Evolutionary conservation across 2,329 filamentous ascomycete species (phyloP), one percentile per base, ranked within the genome.

Genomic region (Ophiostoma populinum): DNA sequence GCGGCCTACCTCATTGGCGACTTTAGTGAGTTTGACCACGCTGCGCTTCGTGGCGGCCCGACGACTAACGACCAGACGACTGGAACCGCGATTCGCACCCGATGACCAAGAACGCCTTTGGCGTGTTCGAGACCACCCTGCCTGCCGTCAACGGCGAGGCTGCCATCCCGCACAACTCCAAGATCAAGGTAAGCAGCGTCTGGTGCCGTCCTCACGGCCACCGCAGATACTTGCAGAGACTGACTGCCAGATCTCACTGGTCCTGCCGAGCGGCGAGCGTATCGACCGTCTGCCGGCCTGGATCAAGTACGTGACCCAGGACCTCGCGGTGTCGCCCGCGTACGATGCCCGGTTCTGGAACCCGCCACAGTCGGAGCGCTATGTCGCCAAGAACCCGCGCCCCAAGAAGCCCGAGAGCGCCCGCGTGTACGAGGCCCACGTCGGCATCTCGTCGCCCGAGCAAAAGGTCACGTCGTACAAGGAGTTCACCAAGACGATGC

Each of bases 271-370:
- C 24, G 81, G 85, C 40, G 78, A 90, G 51, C 70, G 77, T 46
- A 73, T 87, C 46, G 87, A 95, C 58, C 75, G 87, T 46, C 62
- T 98, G 35, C 90, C 90, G 18, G 82, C 85, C 19, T 98, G 90
- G 90, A 95, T 95, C 62, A 93, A 78, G 53, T 83, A 92, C 49
- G 90, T 94, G 35, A 94, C 87, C 1, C 90, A 98, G 56, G 86
- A 98, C 45, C 65, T 95, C 30, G 68, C 62, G 9, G 75, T 95
- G 17, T 95, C 87, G 8, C 85, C 87, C 6, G 77, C 81, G 18
- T 98, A 95, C 56, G 90, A 98, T 54, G 86, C 82, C 17, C 73
- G 83, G 35, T 94, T 98, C 61, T 98, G 90, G 90, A 94, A 95
- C 52, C 90, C 90, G 22, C 83, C 85, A 3, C 55, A 65, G 32